Conservation (phyloP, 73 alveolate genomes). For the Stentor coeruleus region DNA sequence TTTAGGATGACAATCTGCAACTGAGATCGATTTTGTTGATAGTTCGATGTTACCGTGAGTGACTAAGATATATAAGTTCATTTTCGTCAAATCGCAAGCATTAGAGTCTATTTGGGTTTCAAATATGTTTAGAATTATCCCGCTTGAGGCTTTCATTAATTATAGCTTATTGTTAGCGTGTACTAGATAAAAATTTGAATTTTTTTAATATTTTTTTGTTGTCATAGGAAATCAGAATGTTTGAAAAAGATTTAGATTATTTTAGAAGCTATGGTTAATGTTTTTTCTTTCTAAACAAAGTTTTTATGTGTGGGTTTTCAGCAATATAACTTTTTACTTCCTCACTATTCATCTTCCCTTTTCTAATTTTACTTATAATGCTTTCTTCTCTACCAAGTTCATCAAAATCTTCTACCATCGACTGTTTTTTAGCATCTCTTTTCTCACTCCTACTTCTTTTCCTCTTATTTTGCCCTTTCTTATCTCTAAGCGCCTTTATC, state of each 20-base stretch:
- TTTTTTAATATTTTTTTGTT: neutral
- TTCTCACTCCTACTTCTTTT: conserved; percentile 67
- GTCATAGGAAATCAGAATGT: neutral
- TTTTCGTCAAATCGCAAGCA: neutral
- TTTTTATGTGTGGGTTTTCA: conserved; percentile 14
- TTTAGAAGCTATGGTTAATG: neutral
- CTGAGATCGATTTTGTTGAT: neutral
- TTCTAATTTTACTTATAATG: conserved; percentile 74
- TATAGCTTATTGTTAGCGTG: neutral
- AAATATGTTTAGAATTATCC: neutral
- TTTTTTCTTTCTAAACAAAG: conserved; percentile 4
- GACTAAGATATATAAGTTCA: neutral
- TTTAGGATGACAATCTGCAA: neutral
- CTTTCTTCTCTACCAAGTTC: conserved; percentile 80
- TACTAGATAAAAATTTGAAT: neutral
- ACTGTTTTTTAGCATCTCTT: conserved; percentile 73
- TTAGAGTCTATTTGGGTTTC: neutral
- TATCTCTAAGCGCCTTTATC: conserved; percentile 44
- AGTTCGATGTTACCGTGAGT: neutral
- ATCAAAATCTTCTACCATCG: conserved; percentile 74
- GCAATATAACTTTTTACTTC: conserved; percentile 56
- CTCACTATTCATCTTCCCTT: conserved; percentile 79
- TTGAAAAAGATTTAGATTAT: conserved; percentile 20
- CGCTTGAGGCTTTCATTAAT: neutral
- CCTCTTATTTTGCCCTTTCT: conserved; percentile 64